These are phyloP conservation scores for Pouteria campechiana DNA, from an alignment of 179 eudicot genomes.

Conservation along the genomic window DNA sequence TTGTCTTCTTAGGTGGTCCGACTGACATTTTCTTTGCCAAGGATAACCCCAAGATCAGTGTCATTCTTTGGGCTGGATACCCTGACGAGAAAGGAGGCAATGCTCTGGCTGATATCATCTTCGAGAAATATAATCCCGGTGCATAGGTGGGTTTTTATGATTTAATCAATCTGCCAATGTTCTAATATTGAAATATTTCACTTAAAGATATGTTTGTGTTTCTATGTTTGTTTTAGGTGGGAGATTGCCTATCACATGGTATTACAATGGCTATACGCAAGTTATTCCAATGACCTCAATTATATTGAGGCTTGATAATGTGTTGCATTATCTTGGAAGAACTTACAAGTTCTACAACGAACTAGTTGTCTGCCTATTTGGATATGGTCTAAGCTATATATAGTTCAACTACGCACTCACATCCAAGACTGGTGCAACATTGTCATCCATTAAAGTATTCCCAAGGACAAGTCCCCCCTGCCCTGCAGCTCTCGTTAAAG, in stretches of 20 bases:
- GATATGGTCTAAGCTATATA: conserved; percentile 16
- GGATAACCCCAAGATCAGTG: conserved; percentile 3
- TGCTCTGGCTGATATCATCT: conserved; percentile 17
- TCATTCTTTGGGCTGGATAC: conserved; percentile 40
- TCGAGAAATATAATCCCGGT: conserved; percentile 18
- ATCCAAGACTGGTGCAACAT: background rate
- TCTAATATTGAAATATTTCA: too few species aligned
- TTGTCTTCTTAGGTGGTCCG: conserved; percentile 26
- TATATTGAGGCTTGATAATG: conserved; percentile 8
- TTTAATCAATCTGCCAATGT: too few species aligned
- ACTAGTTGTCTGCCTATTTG: conserved; percentile 11
- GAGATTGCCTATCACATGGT: conserved; percentile 22
- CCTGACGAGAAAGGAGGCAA: conserved; percentile 28
- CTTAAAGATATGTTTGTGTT: background rate
- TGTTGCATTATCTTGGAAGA: conserved; percentile 12
- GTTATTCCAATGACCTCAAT: conserved; percentile 16
- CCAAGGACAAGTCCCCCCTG: conserved; percentile 6
- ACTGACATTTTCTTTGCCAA: conserved; percentile 27
- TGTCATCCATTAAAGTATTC: conserved; percentile 11
- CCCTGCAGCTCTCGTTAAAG: conserved; percentile 4
- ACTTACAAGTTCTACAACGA: conserved; percentile 18
- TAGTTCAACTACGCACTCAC: conserved; percentile 3
- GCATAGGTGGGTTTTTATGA: too few species aligned
- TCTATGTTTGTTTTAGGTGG: conserved; percentile 5
- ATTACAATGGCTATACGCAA: conserved; percentile 3